A percentile compares a stretch with the other conserved stretches of the same genome.
Evolutionary conservation across 1,139 yeast genomes (phyloP).

Genomic region (Wickerhamiella infanticola): DNA sequence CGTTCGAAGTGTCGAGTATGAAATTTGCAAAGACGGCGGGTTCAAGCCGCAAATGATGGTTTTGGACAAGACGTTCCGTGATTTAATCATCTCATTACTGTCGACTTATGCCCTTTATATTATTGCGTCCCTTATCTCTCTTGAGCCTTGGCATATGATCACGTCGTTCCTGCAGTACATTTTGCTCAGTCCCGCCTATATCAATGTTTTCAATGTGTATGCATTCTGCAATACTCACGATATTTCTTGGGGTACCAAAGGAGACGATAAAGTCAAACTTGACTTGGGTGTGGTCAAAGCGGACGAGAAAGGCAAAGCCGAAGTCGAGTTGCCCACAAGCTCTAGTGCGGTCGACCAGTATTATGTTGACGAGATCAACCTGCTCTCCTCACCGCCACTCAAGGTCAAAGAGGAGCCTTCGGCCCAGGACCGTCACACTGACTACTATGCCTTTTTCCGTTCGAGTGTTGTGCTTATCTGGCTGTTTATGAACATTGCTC

Average conservation of each 20-base stretch:
- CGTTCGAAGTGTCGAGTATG: conserved; percentile 46
- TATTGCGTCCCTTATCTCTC: conserved; percentile 54
- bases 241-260: conserved; percentile 81
- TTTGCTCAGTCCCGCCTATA: conserved; percentile 57
- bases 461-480: conserved; percentile 66
- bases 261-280: conserved; percentile 40
- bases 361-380: conserved; percentile 37
- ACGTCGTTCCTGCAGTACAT: conserved; percentile 60
- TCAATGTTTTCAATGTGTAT: conserved; percentile 64
- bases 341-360: conserved; percentile 45
- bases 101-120: conserved; percentile 77
- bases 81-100: conserved; percentile 67
- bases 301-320: conserved; percentile 38
- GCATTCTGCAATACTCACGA: conserved; percentile 79
- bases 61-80: conserved; percentile 56
- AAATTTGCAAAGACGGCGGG: conserved; percentile 28
- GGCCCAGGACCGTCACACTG: conserved; percentile 22
- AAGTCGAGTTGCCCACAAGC: conserved; percentile 53
- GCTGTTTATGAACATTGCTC: conserved; percentile 57
- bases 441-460: conserved; percentile 62
- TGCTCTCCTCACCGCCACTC: conserved; percentile 24
- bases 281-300: conserved; percentile 60
- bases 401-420: conserved; percentile 18
- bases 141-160: conserved; percentile 69
- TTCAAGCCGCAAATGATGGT: conserved; percentile 35